Conservation (phyloP, 2,329 filamentous ascomycete species). For the Chaetomium sp. region DNA sequence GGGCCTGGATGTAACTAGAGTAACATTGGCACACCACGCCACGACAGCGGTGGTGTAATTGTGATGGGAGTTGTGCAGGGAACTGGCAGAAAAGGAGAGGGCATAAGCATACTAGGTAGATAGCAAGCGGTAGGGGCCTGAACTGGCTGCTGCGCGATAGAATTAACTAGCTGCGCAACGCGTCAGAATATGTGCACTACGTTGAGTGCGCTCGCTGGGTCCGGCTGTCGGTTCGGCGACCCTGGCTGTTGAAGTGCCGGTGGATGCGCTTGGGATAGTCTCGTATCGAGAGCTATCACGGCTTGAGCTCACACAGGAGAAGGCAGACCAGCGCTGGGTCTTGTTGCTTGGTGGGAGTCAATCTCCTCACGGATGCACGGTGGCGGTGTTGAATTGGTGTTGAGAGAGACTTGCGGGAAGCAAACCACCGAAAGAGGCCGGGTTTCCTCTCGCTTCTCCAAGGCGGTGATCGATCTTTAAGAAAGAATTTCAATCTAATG, state of each 20-base stretch:
- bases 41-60: neutral
- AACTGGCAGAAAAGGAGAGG: neutral
- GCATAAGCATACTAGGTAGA: neutral
- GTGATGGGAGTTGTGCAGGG: neutral
- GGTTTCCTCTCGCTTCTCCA: slow-evolving; percentile 16
- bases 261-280: neutral
- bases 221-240: neutral
- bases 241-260: slow-evolving; percentile 1
- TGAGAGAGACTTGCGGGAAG: slow-evolving; percentile 8
- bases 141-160: neutral
- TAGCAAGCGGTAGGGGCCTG: neutral
- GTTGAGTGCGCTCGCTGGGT: neutral
- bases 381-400: slow-evolving; percentile 35
- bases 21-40: neutral
- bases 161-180: neutral
- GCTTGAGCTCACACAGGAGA: neutral
- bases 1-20: neutral
- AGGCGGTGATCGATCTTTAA: slow-evolving; percentile 31
- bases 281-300: slow-evolving; percentile 2
- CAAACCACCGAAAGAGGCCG: slow-evolving; percentile 13
- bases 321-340: neutral
- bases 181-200: neutral
- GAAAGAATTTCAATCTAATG: slow-evolving; percentile 28
- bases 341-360: neutral
- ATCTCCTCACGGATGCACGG: neutral